Evolutionary conservation across 2,329 filamentous ascomycete species (phyloP).

Genomic region (Colletotrichum sp.): DNA sequence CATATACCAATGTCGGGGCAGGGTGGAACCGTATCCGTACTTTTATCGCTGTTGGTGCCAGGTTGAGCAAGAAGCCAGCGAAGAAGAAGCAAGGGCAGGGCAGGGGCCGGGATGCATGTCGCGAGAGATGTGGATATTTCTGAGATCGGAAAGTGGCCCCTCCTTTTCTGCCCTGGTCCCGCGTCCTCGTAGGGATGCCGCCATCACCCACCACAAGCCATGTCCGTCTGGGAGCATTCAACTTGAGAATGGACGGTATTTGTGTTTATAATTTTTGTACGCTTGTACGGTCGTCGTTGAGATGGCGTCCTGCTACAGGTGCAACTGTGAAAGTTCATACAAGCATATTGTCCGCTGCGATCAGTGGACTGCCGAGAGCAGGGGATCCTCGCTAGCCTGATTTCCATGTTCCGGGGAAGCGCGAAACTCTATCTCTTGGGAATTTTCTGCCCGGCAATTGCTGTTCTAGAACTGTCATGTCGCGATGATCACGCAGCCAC

Average conservation of each 20-base stretch:
- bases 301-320: not conserved
- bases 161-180: not conserved
- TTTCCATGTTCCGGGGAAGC: not conserved
- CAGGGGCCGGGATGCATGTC: not conserved
- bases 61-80: not conserved
- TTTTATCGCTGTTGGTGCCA: not conserved
- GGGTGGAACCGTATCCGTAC: not conserved
- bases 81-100: not conserved
- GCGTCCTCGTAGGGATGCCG: not conserved
- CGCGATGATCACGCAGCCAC: not conserved
- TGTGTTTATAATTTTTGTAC: not conserved
- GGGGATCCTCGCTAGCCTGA: not conserved
- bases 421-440: not conserved
- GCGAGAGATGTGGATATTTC: not conserved
- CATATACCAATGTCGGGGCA: not conserved
- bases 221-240: not conserved
- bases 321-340: rapidly evolving
- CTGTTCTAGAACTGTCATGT: not conserved
- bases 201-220: not conserved
- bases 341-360: not conserved
- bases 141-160: not conserved
- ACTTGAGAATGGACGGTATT: not conserved
- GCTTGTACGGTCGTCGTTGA: not conserved
- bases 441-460: not conserved
- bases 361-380: not conserved